Base-by-base conservation (phyloP, 129 eudicot species). In the Ambrosia artemisiifolia region DNA sequence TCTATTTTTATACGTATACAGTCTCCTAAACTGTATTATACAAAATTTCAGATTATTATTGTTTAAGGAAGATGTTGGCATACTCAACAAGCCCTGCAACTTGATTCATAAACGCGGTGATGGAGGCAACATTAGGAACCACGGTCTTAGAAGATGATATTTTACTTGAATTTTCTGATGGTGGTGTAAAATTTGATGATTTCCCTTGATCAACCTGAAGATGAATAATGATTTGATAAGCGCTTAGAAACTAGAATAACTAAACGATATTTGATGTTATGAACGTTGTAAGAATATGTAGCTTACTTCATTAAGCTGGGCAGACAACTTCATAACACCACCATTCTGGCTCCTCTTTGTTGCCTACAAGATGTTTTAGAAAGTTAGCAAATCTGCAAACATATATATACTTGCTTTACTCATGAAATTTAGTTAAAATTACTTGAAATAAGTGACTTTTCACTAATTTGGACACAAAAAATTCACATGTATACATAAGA, bases 61-160 rank as follows among this genome's bases (percentile, higher is more conserved):
- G 65, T 11, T 28, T 20, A 71, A 59, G 44, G 61, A 35, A 16
- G 55, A 53, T 18, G 36, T 67, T 46, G 56, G 73, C 85, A 44
- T 76, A 91, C 97, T 88, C 79, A 70, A 88, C 89, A 76, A 91
- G 95, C 76, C 80, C 90, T 33, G 90, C 81, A 35, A 88, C 97
- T 80, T 91, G 91, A 59, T 75, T 71, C 90, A 91, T 81, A 54
- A 91, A 91, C 48, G 87, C 85, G 7, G 86, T 67, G 30, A 91
- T 48, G 49, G 92, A 81, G 36, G 85, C 71, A 18, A 69, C 84
- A 82, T 85, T 91, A 70, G 89, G 83, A 74, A 84, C 80, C 24
- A 67, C 42, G 48, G 51, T 57, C 56, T 76, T 24, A 13, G 54
- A 61, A 66, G 71, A 67, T 54, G 71, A 67, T 46, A 80, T 47